Base-by-base conservation (phyloP, 2,329 filamentous ascomycete genomes). In the Kalaharituber pfeilii region DNA sequence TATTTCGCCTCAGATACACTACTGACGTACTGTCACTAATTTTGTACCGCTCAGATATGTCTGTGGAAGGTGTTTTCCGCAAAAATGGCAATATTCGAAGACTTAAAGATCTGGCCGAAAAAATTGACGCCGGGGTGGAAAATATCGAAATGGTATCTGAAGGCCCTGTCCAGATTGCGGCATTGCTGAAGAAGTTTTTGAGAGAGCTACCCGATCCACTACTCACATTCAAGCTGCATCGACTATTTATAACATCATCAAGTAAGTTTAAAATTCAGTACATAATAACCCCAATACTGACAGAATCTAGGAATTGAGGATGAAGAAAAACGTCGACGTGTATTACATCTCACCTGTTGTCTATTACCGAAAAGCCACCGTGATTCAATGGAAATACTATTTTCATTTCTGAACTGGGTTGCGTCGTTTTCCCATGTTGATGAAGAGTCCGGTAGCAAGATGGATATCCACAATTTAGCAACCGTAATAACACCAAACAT, bases 41-140 rank as follows among this genome's bases (percentile, higher is more conserved):
- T 18, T 36, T n/a, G 20, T 28, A 9, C 20, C 9, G 20, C n/a
- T 11, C 25, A 64, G 91, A 98, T 68, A 87, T 98, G 72, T 96
- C 89, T 1, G 86, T 98, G 1, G 91, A 98, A 69, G 91, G 91
- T 64, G 88, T 98, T 22, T 98, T 98, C 78, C 81, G 91, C 63
- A 98, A 98, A 75, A 98, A 96, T 65, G 91, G 91, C 63, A 98
- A 96, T 68, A 95, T 98, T 71, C 89, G 91, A 68, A 85, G 88
- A 62, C 75, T 95, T 45, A 86, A 84, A 62, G 88, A 94, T 58
- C 74, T 93, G 5, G 82, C 86, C 36, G 86, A 93, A 54, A 75
- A 81, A 62, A 87, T 98, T 60, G 91, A 98, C 67, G 79, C 79
- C 45, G 89, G 86, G 42, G 85, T 84, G 57, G 86, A 93, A 60